Percentiles rank a stretch among this genome's conserved stretches.
These are phyloP conservation scores for Coemansia sp. DNA, from an alignment of 192 early-diverging fungal genomes.

Conservation along the genomic window DNA sequence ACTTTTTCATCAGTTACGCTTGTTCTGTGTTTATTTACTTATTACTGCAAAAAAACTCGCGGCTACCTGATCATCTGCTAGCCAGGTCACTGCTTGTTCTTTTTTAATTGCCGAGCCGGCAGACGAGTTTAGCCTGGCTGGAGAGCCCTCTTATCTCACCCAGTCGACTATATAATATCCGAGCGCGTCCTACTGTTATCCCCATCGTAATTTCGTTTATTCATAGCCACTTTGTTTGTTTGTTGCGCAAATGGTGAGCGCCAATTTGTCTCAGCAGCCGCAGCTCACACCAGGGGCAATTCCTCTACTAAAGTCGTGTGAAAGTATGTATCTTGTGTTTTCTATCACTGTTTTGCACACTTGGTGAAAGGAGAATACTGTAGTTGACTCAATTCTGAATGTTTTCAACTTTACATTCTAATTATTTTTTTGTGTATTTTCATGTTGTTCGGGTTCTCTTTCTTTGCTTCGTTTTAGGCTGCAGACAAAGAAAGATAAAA, in stretches of 20 bases:
- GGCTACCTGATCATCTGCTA: background rate
- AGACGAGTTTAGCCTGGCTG: background rate
- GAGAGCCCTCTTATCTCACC: no score
- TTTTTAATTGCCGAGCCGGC: background rate
- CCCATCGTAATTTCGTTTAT: background rate
- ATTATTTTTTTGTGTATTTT: background rate
- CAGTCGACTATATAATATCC: background rate
- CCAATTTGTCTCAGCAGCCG: constrained; percentile 14
- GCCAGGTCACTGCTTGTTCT: background rate
- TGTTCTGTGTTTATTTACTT: background rate
- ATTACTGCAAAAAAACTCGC: background rate
- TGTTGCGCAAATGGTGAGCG: constrained; percentile 19
- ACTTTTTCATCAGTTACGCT: background rate
- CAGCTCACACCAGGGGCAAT: constrained; percentile 22
- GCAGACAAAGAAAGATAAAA: constrained; percentile 54
- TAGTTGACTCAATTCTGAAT: background rate
- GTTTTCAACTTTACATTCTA: background rate
- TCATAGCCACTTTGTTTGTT: background rate
- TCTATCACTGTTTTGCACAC: background rate
- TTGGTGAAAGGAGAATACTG: background rate
- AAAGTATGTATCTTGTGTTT: constrained; percentile 35
- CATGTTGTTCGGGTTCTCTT: background rate
- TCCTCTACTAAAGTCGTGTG: constrained; percentile 56
- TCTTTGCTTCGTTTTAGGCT: constrained; percentile 32
- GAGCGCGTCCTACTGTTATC: background rate